These are phyloP conservation scores for Chlamydomonas eustigma DNA, from an alignment of 139 green algal genomes.

Conservation along the genomic window DNA sequence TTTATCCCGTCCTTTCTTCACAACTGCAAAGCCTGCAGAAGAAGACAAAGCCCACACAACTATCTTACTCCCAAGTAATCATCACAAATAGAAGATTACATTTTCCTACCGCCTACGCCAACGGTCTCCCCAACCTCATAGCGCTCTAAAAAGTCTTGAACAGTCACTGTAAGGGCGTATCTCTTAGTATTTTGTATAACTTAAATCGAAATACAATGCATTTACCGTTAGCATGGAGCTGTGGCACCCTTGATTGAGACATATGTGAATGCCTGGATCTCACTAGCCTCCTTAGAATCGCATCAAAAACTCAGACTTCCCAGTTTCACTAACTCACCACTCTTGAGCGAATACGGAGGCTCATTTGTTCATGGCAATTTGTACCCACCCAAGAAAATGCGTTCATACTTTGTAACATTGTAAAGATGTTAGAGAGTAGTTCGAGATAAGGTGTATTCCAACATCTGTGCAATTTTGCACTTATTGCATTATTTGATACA, in stretches of 20 bases:
- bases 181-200: not conserved
- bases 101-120: slow-evolving; percentile 64
- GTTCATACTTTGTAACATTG: too few relatives aligned
- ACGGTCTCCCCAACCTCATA: slow-evolving; percentile 74
- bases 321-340: too few relatives aligned
- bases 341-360: too few relatives aligned
- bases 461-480: too few relatives aligned
- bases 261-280: too few relatives aligned
- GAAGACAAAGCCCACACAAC: not conserved
- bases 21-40: slow-evolving; percentile 68
- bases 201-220: not conserved
- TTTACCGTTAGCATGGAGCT: slow-evolving; percentile 8
- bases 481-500: too few relatives aligned
- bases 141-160: slow-evolving; percentile 67
- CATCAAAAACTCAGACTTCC: too few relatives aligned
- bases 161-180: slow-evolving; percentile 48
- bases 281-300: too few relatives aligned
- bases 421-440: too few relatives aligned
- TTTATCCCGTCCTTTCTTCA: slow-evolving; percentile 72
- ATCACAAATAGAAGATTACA: not conserved
- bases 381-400: too few relatives aligned
- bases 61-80: not conserved
- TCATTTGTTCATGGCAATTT: too few relatives aligned
- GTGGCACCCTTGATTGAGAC: not conserved
- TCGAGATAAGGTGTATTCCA: too few relatives aligned